phyloP scores from a whole-genome alignment of 805 yeast species.

The Yarrowia phangngaensis region DNA sequence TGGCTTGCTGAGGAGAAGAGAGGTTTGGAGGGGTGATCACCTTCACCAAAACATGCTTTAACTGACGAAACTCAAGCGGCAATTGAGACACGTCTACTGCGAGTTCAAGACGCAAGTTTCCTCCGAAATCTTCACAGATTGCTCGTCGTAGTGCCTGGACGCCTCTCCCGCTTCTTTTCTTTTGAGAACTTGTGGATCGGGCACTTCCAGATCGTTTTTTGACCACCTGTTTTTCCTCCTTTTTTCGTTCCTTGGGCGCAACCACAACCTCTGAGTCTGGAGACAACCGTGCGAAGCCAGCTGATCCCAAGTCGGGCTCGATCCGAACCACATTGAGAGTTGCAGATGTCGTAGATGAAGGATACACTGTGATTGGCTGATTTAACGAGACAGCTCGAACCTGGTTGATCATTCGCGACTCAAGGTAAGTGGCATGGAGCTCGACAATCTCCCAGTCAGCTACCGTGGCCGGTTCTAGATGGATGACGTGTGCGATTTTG shows the following conservation, averaged over 20 bases:
- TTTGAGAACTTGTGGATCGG: constrained; percentile 9
- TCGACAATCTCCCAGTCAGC: constrained; percentile 92
- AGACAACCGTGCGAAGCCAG: constrained; percentile 49
- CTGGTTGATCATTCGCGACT: constrained; percentile 69
- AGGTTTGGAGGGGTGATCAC: constrained; percentile 16
- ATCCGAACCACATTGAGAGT: constrained; percentile 52
- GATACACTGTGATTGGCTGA: constrained; percentile 64
- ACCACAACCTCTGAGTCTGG: constrained; percentile 68
- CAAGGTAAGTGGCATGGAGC: constrained; percentile 70
- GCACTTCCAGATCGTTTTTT: constrained; percentile 21
- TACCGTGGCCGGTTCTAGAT: constrained; percentile 69
- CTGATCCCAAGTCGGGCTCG: constrained; percentile 38
- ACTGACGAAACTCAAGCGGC: constrained; percentile 13
- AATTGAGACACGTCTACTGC: constrained; percentile 4
- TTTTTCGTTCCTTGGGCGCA: constrained; percentile 56
- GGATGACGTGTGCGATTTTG: constrained; percentile 57
- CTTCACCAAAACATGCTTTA: constrained; percentile 2
- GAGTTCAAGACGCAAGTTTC: constrained; percentile 1
- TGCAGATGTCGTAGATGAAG: constrained; percentile 59
- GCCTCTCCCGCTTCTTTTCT: constrained; percentile 14
- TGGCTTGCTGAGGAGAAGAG: constrained; percentile 19
- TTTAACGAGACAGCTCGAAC: constrained; percentile 65
- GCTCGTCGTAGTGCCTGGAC: constrained; percentile 14
- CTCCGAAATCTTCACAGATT: constrained; percentile 1
- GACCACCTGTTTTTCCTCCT: constrained; percentile 9